Conservation (phyloP, 2,329 filamentous ascomycete genomes). For the Phialemonium atrogriseum region DNA sequence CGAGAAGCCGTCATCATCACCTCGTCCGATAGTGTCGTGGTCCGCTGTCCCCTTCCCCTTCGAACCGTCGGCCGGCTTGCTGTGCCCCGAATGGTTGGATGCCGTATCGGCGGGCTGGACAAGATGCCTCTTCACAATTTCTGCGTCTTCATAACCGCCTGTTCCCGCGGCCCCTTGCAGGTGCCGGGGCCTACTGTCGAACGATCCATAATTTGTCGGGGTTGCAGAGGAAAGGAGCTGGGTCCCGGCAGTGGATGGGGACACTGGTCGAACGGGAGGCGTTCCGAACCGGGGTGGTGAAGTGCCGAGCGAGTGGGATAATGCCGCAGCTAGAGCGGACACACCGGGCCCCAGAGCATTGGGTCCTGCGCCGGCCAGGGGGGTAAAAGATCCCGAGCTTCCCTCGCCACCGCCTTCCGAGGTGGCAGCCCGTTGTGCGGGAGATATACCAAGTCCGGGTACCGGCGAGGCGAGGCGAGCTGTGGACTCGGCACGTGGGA, state of each 20-base stretch:
- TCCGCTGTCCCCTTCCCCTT: slow-evolving; percentile 48
- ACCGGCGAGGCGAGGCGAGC: slow-evolving; percentile 54
- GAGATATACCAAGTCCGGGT: slow-evolving; percentile 25
- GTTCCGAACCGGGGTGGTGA: slow-evolving; percentile 65
- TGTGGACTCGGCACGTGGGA: slow-evolving; percentile 51
- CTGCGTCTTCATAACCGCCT: slow-evolving; percentile 74
- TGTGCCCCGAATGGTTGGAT: slow-evolving; percentile 36
- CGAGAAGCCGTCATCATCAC: slow-evolving; percentile 81
- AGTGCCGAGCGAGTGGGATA: slow-evolving; percentile 65
- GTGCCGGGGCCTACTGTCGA: slow-evolving; percentile 57
- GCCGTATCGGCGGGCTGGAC: slow-evolving; percentile 56
- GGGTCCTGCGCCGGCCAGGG: slow-evolving; percentile 56
- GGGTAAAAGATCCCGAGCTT: slow-evolving; percentile 41
- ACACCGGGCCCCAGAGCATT: slow-evolving; percentile 69
- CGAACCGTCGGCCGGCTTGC: slow-evolving; percentile 26
- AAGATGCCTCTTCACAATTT: slow-evolving; percentile 83
- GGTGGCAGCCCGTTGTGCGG: slow-evolving; percentile 7
- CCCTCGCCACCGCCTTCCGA: slow-evolving; percentile 31
- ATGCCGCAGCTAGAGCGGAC: slow-evolving; percentile 81
- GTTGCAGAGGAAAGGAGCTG: slow-evolving; percentile 39
- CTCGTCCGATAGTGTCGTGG: too few species aligned
- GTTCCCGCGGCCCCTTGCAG: slow-evolving; percentile 33
- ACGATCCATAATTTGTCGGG: slow-evolving; percentile 76
- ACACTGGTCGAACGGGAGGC: slow-evolving; percentile 49
- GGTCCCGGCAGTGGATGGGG: slow-evolving; percentile 43